Conservation (phyloP, 2,329 filamentous ascomycete genomes). For the Colletotrichum camelliae region DNA sequence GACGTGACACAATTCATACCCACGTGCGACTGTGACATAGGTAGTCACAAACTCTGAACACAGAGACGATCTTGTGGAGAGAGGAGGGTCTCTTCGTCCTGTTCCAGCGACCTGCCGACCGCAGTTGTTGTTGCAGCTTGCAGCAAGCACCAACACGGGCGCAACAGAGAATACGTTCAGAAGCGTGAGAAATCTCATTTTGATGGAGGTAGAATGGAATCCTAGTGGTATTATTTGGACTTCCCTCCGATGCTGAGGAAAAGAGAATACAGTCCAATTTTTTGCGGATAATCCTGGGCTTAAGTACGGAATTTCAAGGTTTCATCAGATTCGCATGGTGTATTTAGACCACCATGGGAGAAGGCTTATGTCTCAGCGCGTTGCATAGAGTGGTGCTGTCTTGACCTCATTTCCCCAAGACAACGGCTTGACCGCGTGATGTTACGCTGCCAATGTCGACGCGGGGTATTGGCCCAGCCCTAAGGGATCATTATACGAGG, state of each 20-base stretch:
- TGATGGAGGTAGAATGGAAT: neutral
- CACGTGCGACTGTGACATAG: constrained; percentile 2
- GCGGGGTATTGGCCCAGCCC: neutral
- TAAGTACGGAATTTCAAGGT: neutral
- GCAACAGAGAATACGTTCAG: neutral
- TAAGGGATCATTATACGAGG: neutral
- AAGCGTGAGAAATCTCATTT: neutral
- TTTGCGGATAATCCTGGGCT: neutral
- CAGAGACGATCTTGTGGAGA: neutral
- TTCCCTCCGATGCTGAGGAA: neutral
- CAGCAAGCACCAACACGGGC: neutral
- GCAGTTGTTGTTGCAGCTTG: constrained; percentile 17
- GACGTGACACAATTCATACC: neutral
- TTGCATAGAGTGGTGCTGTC: neutral
- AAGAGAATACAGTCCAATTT: neutral
- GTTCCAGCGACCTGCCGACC: constrained; percentile 9
- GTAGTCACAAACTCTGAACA: constrained; percentile 16
- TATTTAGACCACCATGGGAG: neutral
- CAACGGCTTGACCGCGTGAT: neutral
- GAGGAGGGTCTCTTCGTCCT: neutral
- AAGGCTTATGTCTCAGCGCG: neutral
- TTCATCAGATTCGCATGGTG: neutral
- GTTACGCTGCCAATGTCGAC: neutral
- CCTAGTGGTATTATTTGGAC: neutral
- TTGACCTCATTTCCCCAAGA: neutral